A percentile compares a stretch with the other conserved stretches of the same genome.
These are phyloP conservation scores for Alternaria viburni DNA, from an alignment of 2,329 filamentous ascomycete species.

Conservation along the genomic window DNA sequence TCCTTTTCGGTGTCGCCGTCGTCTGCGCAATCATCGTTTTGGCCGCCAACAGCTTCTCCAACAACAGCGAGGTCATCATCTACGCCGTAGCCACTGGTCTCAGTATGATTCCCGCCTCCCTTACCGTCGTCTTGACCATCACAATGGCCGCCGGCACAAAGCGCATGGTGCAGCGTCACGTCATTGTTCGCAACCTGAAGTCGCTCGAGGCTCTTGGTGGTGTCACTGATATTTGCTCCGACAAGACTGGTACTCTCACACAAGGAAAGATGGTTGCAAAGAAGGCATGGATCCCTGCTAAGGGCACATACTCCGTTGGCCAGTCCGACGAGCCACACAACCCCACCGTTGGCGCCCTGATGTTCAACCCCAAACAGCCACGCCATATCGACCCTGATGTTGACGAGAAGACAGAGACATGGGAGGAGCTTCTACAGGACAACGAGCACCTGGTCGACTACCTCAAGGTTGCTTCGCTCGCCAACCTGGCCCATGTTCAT, in stretches of 20 bases:
- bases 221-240: conserved; percentile 45
- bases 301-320: conserved; percentile 42
- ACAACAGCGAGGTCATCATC: conserved; percentile 47
- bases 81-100: conserved; percentile 47
- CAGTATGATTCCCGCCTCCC: conserved; percentile 45
- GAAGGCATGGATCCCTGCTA: conserved; percentile 43
- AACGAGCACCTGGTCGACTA: conserved; percentile 39
- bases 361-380: conserved; percentile 31
- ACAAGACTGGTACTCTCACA: conserved; percentile 43
- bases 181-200: conserved; percentile 46
- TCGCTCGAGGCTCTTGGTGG: conserved; percentile 46
- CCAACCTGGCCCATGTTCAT: conserved; percentile 20
- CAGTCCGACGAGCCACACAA: conserved; percentile 37
- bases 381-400: conserved; percentile 39
- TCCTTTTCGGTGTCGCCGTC: conserved; percentile 23
- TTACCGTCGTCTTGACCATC: conserved; percentile 47
- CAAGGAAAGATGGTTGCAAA: conserved; percentile 46
- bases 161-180: conserved; percentile 43
- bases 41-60: conserved; percentile 44
- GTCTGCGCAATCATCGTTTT: conserved; percentile 43
- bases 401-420: conserved; percentile 28
- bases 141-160: conserved; percentile 49
- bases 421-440: conserved; percentile 34
- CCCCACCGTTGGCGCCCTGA: conserved; percentile 40
- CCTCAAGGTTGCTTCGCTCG: conserved; percentile 46